Base-by-base conservation (phyloP, 176 grass and related monocot species). In the Rhynchospora tenuis region DNA sequence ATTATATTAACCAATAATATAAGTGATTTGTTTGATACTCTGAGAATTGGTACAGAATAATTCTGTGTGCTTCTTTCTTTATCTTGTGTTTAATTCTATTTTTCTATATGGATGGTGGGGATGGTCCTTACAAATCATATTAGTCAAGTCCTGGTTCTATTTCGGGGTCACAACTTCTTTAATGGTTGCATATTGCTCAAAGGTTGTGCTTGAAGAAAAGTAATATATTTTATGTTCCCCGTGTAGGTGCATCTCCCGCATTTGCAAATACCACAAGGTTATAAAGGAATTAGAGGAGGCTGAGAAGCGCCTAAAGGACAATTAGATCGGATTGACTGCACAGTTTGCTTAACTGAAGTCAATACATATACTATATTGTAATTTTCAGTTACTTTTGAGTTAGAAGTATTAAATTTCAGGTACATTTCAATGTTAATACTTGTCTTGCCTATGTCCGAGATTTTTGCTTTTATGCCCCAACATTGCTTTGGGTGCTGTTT, bases 241-340 rank as follows among this genome's bases (percentile, higher is more conserved):
- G 83, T 66, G 70, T 76, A 97, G 94, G 94, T 94, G 69, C 64
- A 94, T 94, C 56, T 84, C 64, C 82, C 90, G 92, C 28, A 89
- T 97, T 79, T 90, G 89, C 90, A 94, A 94, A 84, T 90, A 85
- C 70, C 86, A 91, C 82, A 94, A 89, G 86, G 90, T 90, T 57
- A 89, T 97, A 20, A 97, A 92, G 68, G 69, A 89, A 70, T 59
- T 97, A 89, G 90, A 97, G 83, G 94, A 90, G 65, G 26, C 85
- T 85, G 92, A 89, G 83, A 97, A 94, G 71, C 90, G 80, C 63
- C 70, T 97, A 64, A 97, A 97, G 83, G 88, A 89, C 15, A 87
- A 97, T 23, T 97, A 92, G 55, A 63, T 56, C 29, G 16, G 24
- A 76, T 76, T 5, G 11, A 55, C 73, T 28, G 17, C 28, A 14